Evolutionary conservation across 352 stramenopile species (phyloP).

Genomic region (Globisporangium solare): DNA sequence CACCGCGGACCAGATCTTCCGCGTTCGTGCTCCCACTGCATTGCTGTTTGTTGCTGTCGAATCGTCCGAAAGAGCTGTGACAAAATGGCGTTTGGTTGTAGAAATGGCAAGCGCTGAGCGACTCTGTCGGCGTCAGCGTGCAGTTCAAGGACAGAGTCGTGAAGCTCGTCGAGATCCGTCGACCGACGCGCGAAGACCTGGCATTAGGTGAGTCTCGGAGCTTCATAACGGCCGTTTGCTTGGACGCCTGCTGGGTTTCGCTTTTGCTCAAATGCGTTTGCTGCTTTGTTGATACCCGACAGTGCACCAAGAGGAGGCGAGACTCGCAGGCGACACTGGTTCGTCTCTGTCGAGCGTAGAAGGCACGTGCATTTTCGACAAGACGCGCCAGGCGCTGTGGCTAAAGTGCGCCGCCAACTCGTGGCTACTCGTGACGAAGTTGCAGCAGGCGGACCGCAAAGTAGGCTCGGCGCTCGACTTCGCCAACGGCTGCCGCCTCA

Average conservation of each 20-base stretch:
- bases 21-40: conserved; percentile 28
- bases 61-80: too few species aligned
- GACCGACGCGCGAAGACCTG: conserved; percentile 40
- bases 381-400: conserved; percentile 62
- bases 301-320: conserved; percentile 16
- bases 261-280: neutral
- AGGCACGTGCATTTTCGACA: conserved; percentile 77
- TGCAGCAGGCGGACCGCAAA: conserved; percentile 67
- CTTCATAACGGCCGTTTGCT: too few species aligned
- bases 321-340: conserved; percentile 12
- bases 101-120: conserved; percentile 75
- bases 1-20: conserved; percentile 45
- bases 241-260: neutral
- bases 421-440: conserved; percentile 65
- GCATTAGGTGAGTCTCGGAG: conserved; percentile 22
- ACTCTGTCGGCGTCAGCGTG: conserved; percentile 63
- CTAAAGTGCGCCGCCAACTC: conserved; percentile 46
- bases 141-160: conserved; percentile 61
- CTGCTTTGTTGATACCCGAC: too few species aligned
- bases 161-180: conserved; percentile 60
- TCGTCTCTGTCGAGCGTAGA: conserved; percentile 1
- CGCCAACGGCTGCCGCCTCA: conserved; percentile 74
- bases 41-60: too few species aligned
- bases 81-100: too few species aligned
- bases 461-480: conserved; percentile 66